These are phyloP conservation scores for Asterochloris sp. DNA, from an alignment of 139 green algal genomes.

Conservation along the genomic window DNA sequence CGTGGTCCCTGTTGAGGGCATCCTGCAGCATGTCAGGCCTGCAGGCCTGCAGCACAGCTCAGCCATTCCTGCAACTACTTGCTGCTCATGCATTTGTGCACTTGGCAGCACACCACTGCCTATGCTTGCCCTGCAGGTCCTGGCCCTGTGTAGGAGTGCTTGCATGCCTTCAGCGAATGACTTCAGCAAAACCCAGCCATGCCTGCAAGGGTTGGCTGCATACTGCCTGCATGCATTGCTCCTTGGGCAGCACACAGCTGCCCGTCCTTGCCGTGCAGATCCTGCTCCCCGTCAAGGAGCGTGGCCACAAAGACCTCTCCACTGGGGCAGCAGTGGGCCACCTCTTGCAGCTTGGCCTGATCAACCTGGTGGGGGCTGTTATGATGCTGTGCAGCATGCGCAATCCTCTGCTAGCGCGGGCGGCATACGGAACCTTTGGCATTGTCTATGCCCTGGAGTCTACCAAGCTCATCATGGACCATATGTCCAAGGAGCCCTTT, in stretches of 20 bases:
- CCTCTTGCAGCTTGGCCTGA: constrained; percentile 54
- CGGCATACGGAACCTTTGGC: constrained; percentile 21
- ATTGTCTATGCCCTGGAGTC: constrained; percentile 48
- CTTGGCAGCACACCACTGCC: no score
- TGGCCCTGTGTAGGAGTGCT: no score
- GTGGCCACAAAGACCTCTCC: constrained; percentile 70
- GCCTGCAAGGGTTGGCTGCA: background rate
- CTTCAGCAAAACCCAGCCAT: background rate
- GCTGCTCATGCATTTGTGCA: no score
- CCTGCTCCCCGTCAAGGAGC: constrained; percentile 33
- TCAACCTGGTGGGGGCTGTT: constrained; percentile 22
- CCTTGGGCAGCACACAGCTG: background rate
- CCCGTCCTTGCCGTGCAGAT: background rate
- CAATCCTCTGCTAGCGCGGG: background rate
- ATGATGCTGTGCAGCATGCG: constrained; percentile 6
- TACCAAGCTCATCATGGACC: constrained; percentile 82
- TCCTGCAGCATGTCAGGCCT: no score
- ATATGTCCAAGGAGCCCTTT: constrained; percentile 90
- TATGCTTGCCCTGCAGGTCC: no score
- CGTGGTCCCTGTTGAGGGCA: no score
- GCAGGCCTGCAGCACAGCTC: no score
- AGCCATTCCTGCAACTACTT: no score
- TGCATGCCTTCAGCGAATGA: no score
- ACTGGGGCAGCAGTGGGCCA: constrained; percentile 36
- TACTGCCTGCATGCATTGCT: background rate